Evolutionary conservation across 1,284 basidiomycete genomes (phyloP).

Genomic region (Stygiomarasmius scandens): DNA sequence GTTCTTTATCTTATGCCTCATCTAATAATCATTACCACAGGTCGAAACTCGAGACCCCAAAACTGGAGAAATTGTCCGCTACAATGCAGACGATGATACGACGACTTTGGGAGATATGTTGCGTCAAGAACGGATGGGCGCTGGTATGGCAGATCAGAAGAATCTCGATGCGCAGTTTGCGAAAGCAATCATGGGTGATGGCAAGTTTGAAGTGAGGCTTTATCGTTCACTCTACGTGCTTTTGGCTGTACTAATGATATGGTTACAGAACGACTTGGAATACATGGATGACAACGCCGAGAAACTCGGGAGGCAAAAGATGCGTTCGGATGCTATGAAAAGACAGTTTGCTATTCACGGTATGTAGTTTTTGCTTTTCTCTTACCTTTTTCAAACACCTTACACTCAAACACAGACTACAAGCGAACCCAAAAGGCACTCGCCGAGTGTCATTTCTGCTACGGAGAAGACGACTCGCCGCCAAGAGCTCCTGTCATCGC

Average conservation of each 20-base stretch:
- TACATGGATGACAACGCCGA: constrained; percentile 98
- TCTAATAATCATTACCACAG: constrained; percentile 32
- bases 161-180: constrained; percentile 91
- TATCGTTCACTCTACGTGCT: not conserved
- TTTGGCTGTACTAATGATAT: too few species aligned
- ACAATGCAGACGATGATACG: constrained; percentile 89
- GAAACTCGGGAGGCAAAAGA: constrained; percentile 87
- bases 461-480: constrained; percentile 82
- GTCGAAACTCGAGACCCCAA: constrained; percentile 89
- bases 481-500: constrained; percentile 88
- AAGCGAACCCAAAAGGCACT: constrained; percentile 92
- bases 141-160: constrained; percentile 89
- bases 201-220: constrained; percentile 72
- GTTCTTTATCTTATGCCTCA: not conserved
- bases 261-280: constrained; percentile 75
- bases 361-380: constrained; percentile 35
- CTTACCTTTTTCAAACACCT: not conserved
- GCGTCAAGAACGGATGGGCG: constrained; percentile 89
- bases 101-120: constrained; percentile 89
- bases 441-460: constrained; percentile 86
- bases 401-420: constrained; percentile 69
- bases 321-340: constrained; percentile 95
- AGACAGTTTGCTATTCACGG: constrained; percentile 96
- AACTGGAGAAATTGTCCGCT: constrained; percentile 83
- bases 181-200: constrained; percentile 83